Base-by-base conservation (phyloP, 1,284 basidiomycete species). In the Tetrapyrgos nigripes region DNA sequence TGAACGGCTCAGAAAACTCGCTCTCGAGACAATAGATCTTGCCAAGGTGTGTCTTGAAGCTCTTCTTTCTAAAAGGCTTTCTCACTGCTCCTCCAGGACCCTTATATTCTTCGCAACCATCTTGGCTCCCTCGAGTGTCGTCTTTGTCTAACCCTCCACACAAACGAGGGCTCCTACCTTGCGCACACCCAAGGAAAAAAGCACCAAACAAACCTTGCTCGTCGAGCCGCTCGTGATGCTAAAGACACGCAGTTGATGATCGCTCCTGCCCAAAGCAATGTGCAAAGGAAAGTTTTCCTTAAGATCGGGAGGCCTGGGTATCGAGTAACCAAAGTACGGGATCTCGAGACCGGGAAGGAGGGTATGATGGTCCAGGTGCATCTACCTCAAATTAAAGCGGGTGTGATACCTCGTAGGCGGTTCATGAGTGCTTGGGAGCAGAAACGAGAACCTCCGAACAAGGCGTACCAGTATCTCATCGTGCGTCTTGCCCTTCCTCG, bases 361-460 rank as follows among this genome's bases (percentile, higher is more conserved):
- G 97, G 97, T 4, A 89, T 99, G 83, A 89, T 98, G 82, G 97
- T 99, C 57, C 96, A 98, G 68, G 90, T 99, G 1, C 94, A 96
- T 73, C 83, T 98, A 47, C 97, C 97, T 2, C 94, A 98, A 79
- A 94, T 97, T 67, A 97, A 96, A 74, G 77, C 86, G 3, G 94
- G 83, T 21, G 92, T 97, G 48, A 78, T 88, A 47, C 97, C 97
- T 31, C 81, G 95, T 61, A 83, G 96, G 65, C 84, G 97, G 53
- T 97, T 98, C 78, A 99, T 99, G 97, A 94, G 92, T 68, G 93
- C 94, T 60, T 99, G 96, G 87, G 97, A 99, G 78, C 97, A 99
- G 79, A 94, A 94, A 72, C 83, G 93, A 66, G 97, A 99, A 75
- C 87, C 91, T 21, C 95, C 96, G 1, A 97, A 98, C 79, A 90